Base-by-base conservation (phyloP, 83 land plant genomes). In the Thuja plicata region DNA sequence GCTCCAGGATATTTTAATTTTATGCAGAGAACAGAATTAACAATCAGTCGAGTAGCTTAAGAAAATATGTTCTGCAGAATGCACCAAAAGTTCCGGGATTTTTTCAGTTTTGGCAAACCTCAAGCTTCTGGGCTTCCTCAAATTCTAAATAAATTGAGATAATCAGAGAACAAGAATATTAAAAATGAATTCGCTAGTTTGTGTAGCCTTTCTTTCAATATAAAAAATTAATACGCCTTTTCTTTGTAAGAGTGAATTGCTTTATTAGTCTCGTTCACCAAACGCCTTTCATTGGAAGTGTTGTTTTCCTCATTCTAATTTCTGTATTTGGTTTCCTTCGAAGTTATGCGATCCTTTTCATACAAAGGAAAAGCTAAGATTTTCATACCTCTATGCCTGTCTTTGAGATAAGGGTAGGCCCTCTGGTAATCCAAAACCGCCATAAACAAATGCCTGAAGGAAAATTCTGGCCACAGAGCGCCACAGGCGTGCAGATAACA, bases 391-490 rank as follows among this genome's bases (percentile, higher is more conserved):
- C 19, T 54, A 54, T 54, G 13, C 2, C 57, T 54, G 4, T 54
- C 19, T 0, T 89, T 85, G 77, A 94, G 79, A 38, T 89, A 92
- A 84, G 91, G 71, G 79, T 92, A 87, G 32, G 70, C 77, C 40
- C 92, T 88, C 76, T 95, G 97, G 86, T 92, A 94, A 60, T 90
- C 54, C 70, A 95, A 34, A 19, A 95, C 79, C 15, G 91, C 93
- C 90, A 89, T 92, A 8, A 92, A 90, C 35, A 95, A 62, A 79
- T 95, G 92, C 87, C 92, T 16, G 11, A 95, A 90, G 6, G 93
- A 91, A 85, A 95, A 90, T 84, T 95, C 96, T 3, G 97, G 97
- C 97, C 97, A 95, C 24, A 95, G 88, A n/a, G 38, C 91, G 11
- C 76, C 84, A 19, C 94, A 90, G 45, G 84, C 78, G 16, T 93